Evolutionary conservation across 2,329 filamentous ascomycete genomes (phyloP).

Genomic region (Claviceps sorghi): DNA sequence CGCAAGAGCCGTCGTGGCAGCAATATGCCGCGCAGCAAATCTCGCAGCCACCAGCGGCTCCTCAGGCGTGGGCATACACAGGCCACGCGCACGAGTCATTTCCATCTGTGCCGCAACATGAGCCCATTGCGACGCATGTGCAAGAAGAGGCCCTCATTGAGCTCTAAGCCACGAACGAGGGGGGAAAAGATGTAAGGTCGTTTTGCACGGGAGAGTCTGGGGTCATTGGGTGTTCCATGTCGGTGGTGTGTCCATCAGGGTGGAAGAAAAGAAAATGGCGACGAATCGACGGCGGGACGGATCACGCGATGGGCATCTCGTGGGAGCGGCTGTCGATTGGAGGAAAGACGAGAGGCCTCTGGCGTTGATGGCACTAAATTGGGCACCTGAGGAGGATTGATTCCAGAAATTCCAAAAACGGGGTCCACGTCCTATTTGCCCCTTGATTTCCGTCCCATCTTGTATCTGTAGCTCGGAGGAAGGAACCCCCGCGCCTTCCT

Average conservation of each 20-base stretch:
- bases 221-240: too few species aligned
- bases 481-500: too few species aligned
- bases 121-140: slow-evolving; percentile 29
- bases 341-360: background rate
- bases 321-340: too few species aligned
- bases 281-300: background rate
- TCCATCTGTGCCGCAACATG: slow-evolving; percentile 41
- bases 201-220: too few species aligned
- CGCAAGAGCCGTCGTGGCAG: slow-evolving; percentile 19
- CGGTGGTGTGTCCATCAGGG: too few species aligned
- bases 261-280: background rate
- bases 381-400: background rate
- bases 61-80: slow-evolving; percentile 29
- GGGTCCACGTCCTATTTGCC: background rate
- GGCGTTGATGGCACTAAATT: background rate
- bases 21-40: slow-evolving; percentile 17
- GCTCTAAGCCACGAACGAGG: slow-evolving; percentile 29
- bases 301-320: too few species aligned
- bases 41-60: slow-evolving; percentile 18
- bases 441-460: too few species aligned
- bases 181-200: too few species aligned
- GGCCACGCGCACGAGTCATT: slow-evolving; percentile 47
- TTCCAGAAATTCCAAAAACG: background rate
- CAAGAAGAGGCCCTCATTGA: slow-evolving; percentile 73
- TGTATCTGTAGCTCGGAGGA: too few species aligned